Evolutionary conservation across 2,329 filamentous ascomycete species (phyloP).

Genomic region (Madurella mycetomatis): DNA sequence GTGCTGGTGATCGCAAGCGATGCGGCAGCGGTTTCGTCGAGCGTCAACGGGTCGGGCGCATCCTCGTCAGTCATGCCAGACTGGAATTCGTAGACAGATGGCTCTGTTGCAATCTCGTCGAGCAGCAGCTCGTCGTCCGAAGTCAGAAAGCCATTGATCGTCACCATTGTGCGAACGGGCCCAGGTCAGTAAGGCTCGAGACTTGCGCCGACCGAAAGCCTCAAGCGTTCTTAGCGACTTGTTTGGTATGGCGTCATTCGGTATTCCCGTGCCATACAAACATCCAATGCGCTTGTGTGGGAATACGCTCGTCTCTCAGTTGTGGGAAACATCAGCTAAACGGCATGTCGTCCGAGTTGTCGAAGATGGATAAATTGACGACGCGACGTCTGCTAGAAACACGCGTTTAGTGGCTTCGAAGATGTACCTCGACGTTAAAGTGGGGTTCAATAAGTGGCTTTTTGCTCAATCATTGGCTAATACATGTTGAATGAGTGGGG

Average conservation of each 20-base stretch:
- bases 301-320: background rate
- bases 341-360: constrained; percentile 2
- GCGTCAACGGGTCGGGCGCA: constrained; percentile 4
- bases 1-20: constrained; percentile 1
- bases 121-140: constrained; percentile 21
- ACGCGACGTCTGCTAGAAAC: constrained; percentile 9
- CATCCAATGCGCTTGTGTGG: background rate
- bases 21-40: constrained; percentile 11
- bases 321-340: background rate
- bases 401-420: constrained; percentile 5
- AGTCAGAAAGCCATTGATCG: constrained; percentile 7
- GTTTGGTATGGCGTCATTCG: background rate
- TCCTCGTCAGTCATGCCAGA: constrained; percentile 23
- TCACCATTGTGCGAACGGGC: constrained; percentile 9
- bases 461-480: background rate
- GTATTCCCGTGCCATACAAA: background rate
- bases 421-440: background rate
- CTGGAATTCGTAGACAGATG: constrained; percentile 18
- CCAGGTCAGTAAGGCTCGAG: too few relatives aligned
- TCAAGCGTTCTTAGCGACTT: background rate
- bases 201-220: background rate
- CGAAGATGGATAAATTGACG: background rate
- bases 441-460: too few relatives aligned
- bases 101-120: background rate
- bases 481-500: background rate